A percentile compares a stretch with the other conserved stretches of the same genome.
Conservation (phyloP, 1,139 yeast species). For the Yamadazyma membranifaciens region DNA sequence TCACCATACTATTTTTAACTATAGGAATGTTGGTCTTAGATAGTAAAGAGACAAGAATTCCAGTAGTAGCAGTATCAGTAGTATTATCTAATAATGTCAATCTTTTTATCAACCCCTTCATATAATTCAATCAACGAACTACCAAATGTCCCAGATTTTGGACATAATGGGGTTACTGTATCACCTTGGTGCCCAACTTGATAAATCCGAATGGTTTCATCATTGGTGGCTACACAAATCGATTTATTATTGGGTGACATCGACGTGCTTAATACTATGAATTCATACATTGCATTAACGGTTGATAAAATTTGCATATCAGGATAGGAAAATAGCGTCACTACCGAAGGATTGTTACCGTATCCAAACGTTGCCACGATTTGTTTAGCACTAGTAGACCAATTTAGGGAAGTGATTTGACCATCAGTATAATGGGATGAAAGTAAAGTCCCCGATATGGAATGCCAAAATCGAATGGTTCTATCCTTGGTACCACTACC, state of each 20-base stretch:
- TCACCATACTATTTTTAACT: neutral
- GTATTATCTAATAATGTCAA: neutral
- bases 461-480: conserved; percentile 77
- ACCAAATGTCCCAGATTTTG: conserved; percentile 39
- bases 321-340: conserved; percentile 68
- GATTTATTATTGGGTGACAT: conserved; percentile 60
- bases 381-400: conserved; percentile 68
- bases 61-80: neutral
- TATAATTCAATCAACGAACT: conserved; percentile 57
- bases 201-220: conserved; percentile 72
- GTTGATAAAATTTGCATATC: conserved; percentile 47
- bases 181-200: conserved; percentile 54
- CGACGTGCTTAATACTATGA: conserved; percentile 65
- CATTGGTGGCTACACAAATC: conserved; percentile 74
- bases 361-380: conserved; percentile 81
- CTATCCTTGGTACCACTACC: conserved; percentile 47
- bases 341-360: conserved; percentile 51
- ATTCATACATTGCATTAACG: conserved; percentile 51
- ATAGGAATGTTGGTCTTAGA: no score
- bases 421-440: conserved; percentile 55
- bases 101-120: conserved; percentile 46
- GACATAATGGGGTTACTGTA: neutral
- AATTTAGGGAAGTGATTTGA: conserved; percentile 75
- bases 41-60: no score
- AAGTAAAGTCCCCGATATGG: conserved; percentile 68